Base-by-base conservation (phyloP, 2,329 filamentous ascomycete species). In the Metarhizium album region DNA sequence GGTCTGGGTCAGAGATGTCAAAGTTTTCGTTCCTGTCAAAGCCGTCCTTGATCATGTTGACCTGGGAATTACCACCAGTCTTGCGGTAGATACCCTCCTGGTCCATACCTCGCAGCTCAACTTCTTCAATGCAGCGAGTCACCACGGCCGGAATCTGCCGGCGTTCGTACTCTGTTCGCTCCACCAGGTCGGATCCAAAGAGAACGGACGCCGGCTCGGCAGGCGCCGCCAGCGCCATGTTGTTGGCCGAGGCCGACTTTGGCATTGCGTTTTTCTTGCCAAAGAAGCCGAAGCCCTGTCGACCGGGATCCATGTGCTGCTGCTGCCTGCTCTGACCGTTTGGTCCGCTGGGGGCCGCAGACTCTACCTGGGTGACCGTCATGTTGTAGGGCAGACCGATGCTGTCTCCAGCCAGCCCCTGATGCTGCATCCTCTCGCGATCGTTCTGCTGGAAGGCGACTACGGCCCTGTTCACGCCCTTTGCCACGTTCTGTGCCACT, bases 31-130 rank as follows among this genome's bases (percentile, higher is more conserved):
- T 84, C 66, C 83, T 85, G 66, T 96, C 90, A 64, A 98, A 97
- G 13, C 90, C 90, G 58, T 90, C 87, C 62, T 91, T 88, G 59
- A 98, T 87, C 61, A 80, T 76, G 67, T 95, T 94, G 64, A 95
- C 86, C 66, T 94, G 89, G 8, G 87, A 89, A 60, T 86, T 90
- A 58, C 90, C 93, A 52, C 93, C 93, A 47, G 90, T 95, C 75
- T 98, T 98, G 62, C 93, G 84, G 71, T 98, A 98, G 60, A 98
- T 95, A 55, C 93, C 93, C 70, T 97, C 93, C 59, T 94, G 81
- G 61, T 97, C 90, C 88, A 98, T 95, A 69, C 91, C 93, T 64
- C 93, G 84, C 22, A 93, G 73, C 67, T 98, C 93, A 38, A 98
- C 93, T 69, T 98, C 91, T 64, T 95, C 88, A 58, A 98, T 95